phyloP scores from a whole-genome alignment of 2,329 filamentous ascomycete genomes.

The Diaporthe eres region DNA sequence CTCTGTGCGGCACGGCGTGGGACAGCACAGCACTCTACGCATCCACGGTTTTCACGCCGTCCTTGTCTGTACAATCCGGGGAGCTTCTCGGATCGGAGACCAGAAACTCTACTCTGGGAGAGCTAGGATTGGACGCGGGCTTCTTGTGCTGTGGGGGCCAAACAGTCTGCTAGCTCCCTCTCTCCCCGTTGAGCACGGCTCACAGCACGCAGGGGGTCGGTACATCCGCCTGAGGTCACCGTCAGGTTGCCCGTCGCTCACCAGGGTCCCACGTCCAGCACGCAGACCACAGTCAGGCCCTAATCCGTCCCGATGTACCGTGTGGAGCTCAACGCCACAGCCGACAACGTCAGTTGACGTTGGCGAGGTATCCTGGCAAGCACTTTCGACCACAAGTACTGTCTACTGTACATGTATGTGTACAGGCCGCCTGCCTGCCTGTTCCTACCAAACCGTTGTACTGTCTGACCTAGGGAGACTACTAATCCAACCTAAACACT shows the following conservation, averaged over 20 bases:
- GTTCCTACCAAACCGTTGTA: neutral
- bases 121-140: neutral
- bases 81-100: neutral
- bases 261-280: constrained; percentile 3
- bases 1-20: neutral
- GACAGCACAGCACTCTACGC: neutral
- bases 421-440: neutral
- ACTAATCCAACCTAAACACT: neutral
- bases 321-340: constrained; percentile 14
- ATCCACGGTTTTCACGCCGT: neutral
- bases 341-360: too few relatives aligned
- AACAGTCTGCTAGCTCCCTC: neutral
- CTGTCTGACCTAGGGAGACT: neutral
- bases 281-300: neutral
- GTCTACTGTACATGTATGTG: neutral
- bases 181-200: neutral
- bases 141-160: constrained; percentile 9
- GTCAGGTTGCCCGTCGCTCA: constrained; percentile 1
- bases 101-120: neutral
- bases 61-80: neutral
- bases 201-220: neutral
- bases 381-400: neutral
- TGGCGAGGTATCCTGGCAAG: neutral
- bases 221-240: constrained; percentile 24
- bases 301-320: neutral